phyloP scores from a whole-genome alignment of 352 stramenopile genomes.

The Phytophthora pluvialis region DNA sequence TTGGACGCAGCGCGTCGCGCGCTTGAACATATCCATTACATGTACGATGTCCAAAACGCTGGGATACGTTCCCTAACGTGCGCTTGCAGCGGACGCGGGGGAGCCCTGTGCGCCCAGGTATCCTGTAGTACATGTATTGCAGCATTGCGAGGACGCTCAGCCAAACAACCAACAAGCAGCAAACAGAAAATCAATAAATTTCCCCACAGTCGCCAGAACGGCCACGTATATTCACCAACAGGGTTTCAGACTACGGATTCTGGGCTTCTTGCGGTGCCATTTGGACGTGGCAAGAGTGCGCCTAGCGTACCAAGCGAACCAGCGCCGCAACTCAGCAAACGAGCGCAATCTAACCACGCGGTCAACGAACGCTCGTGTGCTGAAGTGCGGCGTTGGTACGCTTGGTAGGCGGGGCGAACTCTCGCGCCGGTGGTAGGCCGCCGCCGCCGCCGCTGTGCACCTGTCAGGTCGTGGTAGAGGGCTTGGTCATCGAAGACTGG shows the following conservation, averaged over 20 bases:
- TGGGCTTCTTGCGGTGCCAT: not conserved
- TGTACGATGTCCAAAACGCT: conserved; percentile 10
- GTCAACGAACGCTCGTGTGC: conserved; percentile 10
- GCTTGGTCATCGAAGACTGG: conserved; percentile 3
- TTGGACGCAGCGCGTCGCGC: not conserved
- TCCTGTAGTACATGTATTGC: too few species aligned
- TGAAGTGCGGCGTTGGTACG: conserved; percentile 36
- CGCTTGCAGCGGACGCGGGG: too few species aligned
- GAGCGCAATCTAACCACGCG: not conserved
- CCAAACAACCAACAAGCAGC: not conserved
- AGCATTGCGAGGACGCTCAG: not conserved
- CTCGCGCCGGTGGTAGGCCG: conserved; percentile 15
- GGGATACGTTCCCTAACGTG: conserved; percentile 4
- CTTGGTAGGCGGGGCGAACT: conserved; percentile 33
- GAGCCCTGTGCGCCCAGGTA: too few species aligned
- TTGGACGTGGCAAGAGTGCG: conserved; percentile 26
- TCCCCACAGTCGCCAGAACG: conserved; percentile 1
- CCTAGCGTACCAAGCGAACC: conserved; percentile 35
- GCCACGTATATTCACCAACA: conserved; percentile 4
- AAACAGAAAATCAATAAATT: not conserved
- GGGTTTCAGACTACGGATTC: not conserved
- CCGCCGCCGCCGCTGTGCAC: not conserved
- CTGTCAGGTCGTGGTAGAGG: conserved; percentile 2
- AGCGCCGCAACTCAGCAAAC: conserved; percentile 29
- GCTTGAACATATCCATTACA: conserved; percentile 20